These are phyloP conservation scores for Suillus sp. DNA, from an alignment of 768 basidiomycete species.

Conservation along the genomic window DNA sequence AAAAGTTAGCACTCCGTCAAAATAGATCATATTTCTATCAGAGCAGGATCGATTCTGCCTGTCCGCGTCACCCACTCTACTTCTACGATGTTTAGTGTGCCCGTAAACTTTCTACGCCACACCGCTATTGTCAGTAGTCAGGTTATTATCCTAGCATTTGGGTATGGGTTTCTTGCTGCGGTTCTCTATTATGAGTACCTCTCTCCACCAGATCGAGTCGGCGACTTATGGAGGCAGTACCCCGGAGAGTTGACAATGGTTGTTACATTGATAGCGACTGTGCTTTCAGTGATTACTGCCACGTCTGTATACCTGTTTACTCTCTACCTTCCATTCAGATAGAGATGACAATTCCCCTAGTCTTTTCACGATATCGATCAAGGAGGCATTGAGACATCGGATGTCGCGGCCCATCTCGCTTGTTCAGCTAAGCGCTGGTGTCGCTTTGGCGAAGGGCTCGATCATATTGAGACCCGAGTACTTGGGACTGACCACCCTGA, in stretches of 20 bases:
- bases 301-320: neutral
- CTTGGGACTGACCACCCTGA: too few relatives aligned
- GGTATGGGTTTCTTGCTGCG: slow-evolving; percentile 14
- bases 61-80: neutral
- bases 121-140: neutral
- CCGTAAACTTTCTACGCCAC: neutral
- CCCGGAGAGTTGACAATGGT: slow-evolving; percentile 12
- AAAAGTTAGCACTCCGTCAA: too few relatives aligned
- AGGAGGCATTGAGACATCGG: slow-evolving; percentile 3
- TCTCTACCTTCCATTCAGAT: neutral
- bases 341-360: neutral
- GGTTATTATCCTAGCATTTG: slow-evolving; percentile 8
- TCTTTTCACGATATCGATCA: too few relatives aligned
- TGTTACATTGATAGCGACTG: slow-evolving; percentile 13
- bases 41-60: neutral
- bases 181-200: slow-evolving; percentile 7
- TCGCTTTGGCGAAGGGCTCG: too few relatives aligned
- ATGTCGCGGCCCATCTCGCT: too few relatives aligned
- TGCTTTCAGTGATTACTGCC: slow-evolving; percentile 6
- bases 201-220: slow-evolving; percentile 3
- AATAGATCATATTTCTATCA: too few relatives aligned
- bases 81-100: neutral
- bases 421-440: too few relatives aligned
- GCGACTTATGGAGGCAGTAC: slow-evolving; percentile 4
- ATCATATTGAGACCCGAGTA: too few relatives aligned